These are phyloP conservation scores for Leucosporidium scottii DNA, from an alignment of 768 basidiomycete species.

Conservation along the genomic window DNA sequence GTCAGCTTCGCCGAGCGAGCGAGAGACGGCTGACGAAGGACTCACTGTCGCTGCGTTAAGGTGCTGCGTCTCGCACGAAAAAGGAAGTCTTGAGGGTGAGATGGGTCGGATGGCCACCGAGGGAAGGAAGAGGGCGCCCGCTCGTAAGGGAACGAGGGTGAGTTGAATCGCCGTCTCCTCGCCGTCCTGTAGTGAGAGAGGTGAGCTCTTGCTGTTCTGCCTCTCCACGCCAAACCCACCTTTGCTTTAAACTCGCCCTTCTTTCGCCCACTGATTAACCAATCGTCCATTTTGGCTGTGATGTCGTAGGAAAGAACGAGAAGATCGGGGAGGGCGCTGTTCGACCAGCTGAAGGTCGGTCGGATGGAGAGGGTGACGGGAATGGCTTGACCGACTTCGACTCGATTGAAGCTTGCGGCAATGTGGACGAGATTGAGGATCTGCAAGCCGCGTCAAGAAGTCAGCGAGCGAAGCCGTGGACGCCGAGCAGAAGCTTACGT, in stretches of 20 bases:
- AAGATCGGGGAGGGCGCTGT: constrained; percentile 30
- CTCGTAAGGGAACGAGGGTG: constrained; percentile 76
- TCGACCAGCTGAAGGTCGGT: constrained; percentile 74
- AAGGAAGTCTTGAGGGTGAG: constrained; percentile 49
- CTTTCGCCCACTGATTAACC: constrained; percentile 84
- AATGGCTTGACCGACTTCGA: constrained; percentile 83
- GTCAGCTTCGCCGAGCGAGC: too few relatives aligned
- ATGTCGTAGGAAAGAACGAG: constrained; percentile 55
- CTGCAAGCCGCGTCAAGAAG: constrained; percentile 41
- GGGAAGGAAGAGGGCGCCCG: constrained; percentile 72
- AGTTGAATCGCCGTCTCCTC: constrained; percentile 56
- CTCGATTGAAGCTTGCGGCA: constrained; percentile 44
- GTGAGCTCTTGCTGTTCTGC: neutral
- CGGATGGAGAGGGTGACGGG: constrained; percentile 58
- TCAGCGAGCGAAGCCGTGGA: neutral
- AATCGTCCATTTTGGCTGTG: constrained; percentile 63
- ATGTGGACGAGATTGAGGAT: constrained; percentile 46
- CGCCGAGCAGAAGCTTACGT: constrained; percentile 49
- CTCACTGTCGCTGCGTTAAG: constrained; percentile 63
- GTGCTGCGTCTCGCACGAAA: constrained; percentile 63
- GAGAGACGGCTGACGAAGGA: too few relatives aligned
- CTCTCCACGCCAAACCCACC: constrained; percentile 47
- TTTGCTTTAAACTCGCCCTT: constrained; percentile 70
- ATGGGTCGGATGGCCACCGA: constrained; percentile 61
- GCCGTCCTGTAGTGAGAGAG: constrained; percentile 51